Conservation (phyloP, 1,139 yeast genomes). For the Arxiozyma heterogenica region DNA sequence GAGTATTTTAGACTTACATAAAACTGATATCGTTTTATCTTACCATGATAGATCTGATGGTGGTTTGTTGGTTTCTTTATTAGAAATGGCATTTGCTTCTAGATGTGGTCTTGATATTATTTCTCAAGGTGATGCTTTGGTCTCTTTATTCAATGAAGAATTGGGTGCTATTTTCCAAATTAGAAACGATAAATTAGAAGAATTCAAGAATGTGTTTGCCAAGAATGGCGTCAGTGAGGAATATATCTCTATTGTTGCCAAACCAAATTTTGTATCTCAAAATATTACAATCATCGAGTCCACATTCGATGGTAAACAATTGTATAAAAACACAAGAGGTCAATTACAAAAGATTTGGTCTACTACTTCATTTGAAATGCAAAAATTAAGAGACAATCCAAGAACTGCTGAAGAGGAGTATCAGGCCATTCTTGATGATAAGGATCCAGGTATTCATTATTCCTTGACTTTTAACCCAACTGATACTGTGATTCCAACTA, state of each 20-base stretch:
- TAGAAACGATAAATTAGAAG: slow-evolving; percentile 40
- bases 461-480: slow-evolving; percentile 59
- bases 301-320: slow-evolving; percentile 34
- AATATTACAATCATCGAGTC: slow-evolving; percentile 44
- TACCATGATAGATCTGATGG: slow-evolving; percentile 98
- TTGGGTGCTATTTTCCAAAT: slow-evolving; percentile 96
- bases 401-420: slow-evolving; percentile 80
- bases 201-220: slow-evolving; percentile 47
- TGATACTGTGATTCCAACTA: slow-evolving; percentile 35
- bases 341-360: slow-evolving; percentile 79
- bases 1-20: slow-evolving; percentile 62
- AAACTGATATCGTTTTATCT: slow-evolving; percentile 58
- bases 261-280: slow-evolving; percentile 43
- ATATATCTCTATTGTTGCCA: slow-evolving; percentile 57
- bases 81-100: slow-evolving; percentile 97
- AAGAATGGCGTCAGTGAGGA: slow-evolving; percentile 50
- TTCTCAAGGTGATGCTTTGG: slow-evolving; percentile 33
- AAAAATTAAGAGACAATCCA: slow-evolving; percentile 91
- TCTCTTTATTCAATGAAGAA: slow-evolving; percentile 81
- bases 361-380: slow-evolving; percentile 82
- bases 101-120: slow-evolving; percentile 66
- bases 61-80: slow-evolving; percentile 75
- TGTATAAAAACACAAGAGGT: slow-evolving; percentile 50
- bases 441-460: slow-evolving; percentile 84
- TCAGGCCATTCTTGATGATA: slow-evolving; percentile 61